Conservation (phyloP, 768 basidiomycete species). For the Auricularia sp. region DNA sequence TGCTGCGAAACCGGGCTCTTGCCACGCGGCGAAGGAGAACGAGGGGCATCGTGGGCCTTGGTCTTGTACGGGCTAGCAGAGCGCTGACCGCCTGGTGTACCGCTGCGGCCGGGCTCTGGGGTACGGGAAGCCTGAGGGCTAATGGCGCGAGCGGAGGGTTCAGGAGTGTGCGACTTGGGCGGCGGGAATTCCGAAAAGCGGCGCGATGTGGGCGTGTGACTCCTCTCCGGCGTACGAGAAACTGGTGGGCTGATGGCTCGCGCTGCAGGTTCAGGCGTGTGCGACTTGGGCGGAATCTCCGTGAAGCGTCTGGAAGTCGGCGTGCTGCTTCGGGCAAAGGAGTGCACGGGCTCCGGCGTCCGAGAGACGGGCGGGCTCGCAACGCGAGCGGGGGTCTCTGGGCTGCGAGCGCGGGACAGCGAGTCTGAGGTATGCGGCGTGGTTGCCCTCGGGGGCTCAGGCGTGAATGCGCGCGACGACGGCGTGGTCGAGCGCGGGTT, state of each 20-base stretch:
- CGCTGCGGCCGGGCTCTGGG: not conserved
- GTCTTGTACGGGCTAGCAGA: not conserved
- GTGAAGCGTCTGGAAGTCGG: not conserved
- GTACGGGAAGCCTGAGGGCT: not conserved
- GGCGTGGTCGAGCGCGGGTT: slow-evolving; percentile 2
- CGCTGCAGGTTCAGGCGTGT: not conserved
- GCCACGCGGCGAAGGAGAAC: not conserved
- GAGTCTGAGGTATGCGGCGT: not conserved
- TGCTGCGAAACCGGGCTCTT: not conserved
- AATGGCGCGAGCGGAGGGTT: not conserved
- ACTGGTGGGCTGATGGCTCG: not conserved
- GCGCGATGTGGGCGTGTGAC: too few relatives aligned
- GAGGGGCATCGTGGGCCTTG: not conserved
- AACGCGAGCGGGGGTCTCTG: not conserved
- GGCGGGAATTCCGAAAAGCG: too few relatives aligned
- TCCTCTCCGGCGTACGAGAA: not conserved
- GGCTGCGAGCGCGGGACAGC: not conserved
- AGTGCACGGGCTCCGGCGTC: not conserved
- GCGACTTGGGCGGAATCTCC: not conserved
- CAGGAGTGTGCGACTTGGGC: not conserved
- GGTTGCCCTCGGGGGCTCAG: not conserved
- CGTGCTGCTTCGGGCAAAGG: not conserved
- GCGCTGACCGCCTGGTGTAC: too few relatives aligned
- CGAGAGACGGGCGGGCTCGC: not conserved
- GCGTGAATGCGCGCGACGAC: not conserved